A percentile compares a stretch with the other conserved stretches of the same genome.
Conservation (phyloP, 306 rosid species). For the Calophaca sinica region DNA sequence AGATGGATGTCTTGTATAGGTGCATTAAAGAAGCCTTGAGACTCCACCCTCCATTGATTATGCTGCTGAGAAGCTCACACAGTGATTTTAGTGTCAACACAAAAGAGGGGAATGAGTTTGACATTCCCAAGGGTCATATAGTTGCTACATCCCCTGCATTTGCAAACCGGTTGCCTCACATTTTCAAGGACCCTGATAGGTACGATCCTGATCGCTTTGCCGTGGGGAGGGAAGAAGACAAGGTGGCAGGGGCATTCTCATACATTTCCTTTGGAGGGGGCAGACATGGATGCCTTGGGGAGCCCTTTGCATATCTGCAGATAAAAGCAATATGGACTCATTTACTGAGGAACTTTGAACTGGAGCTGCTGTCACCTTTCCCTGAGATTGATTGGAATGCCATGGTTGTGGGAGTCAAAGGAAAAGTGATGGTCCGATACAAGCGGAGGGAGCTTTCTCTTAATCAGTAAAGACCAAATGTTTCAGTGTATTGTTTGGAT, state of each 20-base stretch:
- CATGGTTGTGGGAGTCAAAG: slow-evolving; percentile 99
- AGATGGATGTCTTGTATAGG: slow-evolving; percentile 88
- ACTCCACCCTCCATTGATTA: slow-evolving; percentile 92
- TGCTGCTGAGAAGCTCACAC: slow-evolving; percentile 91
- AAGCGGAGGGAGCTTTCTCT: slow-evolving; percentile 74
- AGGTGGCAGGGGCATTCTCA: slow-evolving; percentile 87
- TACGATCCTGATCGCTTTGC: slow-evolving; percentile 84
- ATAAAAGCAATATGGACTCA: slow-evolving; percentile 96
- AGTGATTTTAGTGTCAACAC: slow-evolving; percentile 79
- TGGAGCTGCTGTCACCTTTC: slow-evolving; percentile 86
- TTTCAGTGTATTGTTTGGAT: slow-evolving; percentile 20
- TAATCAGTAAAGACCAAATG: slow-evolving; percentile 41
- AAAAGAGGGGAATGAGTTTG: slow-evolving; percentile 78
- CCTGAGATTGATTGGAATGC: slow-evolving; percentile 99
- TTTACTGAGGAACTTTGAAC: slow-evolving; percentile 90
- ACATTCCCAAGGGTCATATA: slow-evolving; percentile 93
- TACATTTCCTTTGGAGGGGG: slow-evolving; percentile 97
- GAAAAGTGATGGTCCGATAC: slow-evolving; percentile 92
- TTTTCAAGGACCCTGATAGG: slow-evolving; percentile 78
- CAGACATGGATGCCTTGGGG: slow-evolving; percentile 97
- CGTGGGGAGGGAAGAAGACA: slow-evolving; percentile 90
- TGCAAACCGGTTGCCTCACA: slow-evolving; percentile 83
- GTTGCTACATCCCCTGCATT: slow-evolving; percentile 95
- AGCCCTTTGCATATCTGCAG: slow-evolving; percentile 96
- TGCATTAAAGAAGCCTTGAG: slow-evolving; percentile 96